These are phyloP conservation scores for Solanum piurae DNA, from an alignment of 257 asterid genomes.

Conservation along the genomic window DNA sequence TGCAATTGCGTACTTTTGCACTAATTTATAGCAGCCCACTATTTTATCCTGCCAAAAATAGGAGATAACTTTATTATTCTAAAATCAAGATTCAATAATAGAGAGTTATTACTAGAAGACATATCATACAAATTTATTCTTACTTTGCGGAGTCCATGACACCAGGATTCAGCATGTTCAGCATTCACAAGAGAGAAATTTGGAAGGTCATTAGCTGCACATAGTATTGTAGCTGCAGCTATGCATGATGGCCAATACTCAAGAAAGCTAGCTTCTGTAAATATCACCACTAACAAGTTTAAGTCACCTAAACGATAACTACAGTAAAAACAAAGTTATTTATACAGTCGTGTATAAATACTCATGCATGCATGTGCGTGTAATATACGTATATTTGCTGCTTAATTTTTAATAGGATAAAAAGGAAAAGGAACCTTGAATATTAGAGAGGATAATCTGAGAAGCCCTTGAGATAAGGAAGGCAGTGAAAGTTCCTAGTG, in stretches of 20 bases:
- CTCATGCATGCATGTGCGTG: conserved; percentile 1
- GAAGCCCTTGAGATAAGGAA: conserved; percentile 63
- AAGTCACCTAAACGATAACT: neutral
- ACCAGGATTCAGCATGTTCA: conserved; percentile 87
- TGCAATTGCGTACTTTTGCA: conserved; percentile 15
- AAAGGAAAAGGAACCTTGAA: conserved; percentile 41
- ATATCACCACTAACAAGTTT: neutral
- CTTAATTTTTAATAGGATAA: neutral
- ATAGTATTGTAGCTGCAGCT: conserved; percentile 69
- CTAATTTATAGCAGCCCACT: conserved; percentile 40
- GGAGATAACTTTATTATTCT: neutral
- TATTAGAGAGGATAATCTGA: conserved; percentile 48
- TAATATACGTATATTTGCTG: neutral
- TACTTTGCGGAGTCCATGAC: conserved; percentile 74
- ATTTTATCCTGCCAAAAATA: conserved; percentile 51
- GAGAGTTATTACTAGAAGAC: neutral
- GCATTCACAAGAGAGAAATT: conserved; percentile 55
- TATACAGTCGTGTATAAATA: neutral
- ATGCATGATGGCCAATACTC: conserved; percentile 87
- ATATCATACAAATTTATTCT: neutral
- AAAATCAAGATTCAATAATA: neutral
- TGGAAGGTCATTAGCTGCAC: conserved; percentile 77
- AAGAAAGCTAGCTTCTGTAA: conserved; percentile 51
- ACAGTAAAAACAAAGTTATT: neutral
- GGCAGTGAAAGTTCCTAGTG: conserved; percentile 46